Percentiles rank a stretch among this genome's conserved stretches.
phyloP scores from a whole-genome alignment of 108 stramenopile species.

The Aurantiochytrium sp. region DNA sequence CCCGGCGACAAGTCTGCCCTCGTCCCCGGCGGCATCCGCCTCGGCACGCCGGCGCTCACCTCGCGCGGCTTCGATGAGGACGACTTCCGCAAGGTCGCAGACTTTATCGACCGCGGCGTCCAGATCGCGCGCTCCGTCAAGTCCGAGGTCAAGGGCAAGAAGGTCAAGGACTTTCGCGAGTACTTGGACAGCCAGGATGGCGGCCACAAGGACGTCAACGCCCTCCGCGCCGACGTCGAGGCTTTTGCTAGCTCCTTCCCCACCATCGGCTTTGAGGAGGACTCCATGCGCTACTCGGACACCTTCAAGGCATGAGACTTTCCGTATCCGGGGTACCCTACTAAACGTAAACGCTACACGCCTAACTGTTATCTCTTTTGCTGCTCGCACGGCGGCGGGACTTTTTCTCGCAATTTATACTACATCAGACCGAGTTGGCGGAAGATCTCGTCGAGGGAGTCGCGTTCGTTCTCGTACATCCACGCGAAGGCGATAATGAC shows the following conservation, averaged over 20 bases:
- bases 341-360: too few relatives aligned
- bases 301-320: not conserved
- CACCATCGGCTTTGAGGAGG: slow-evolving; percentile 87
- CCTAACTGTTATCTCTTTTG: too few relatives aligned
- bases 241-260: slow-evolving; percentile 89
- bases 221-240: slow-evolving; percentile 79
- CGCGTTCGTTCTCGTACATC: slow-evolving; percentile 16
- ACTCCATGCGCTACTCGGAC: slow-evolving; percentile 66
- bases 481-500: not conserved
- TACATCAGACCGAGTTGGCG: not conserved
- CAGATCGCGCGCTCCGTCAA: slow-evolving; percentile 68
- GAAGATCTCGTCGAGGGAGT: not conserved
- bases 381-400: too few relatives aligned
- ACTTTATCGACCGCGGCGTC: slow-evolving; percentile 92
- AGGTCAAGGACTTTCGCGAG: slow-evolving; percentile 76
- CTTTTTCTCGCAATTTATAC: too few relatives aligned
- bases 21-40: slow-evolving; percentile 94
- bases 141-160: slow-evolving; percentile 76
- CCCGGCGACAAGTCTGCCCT: slow-evolving; percentile 89
- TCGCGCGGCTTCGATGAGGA: slow-evolving; percentile 92
- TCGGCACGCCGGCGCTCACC: slow-evolving; percentile 98
- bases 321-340: not conserved
- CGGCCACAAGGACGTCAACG: slow-evolving; percentile 60
- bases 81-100: slow-evolving; percentile 90
- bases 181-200: slow-evolving; percentile 42